Conservation (phyloP, 345 rosid genomes). For the Clarkia xantiana region DNA sequence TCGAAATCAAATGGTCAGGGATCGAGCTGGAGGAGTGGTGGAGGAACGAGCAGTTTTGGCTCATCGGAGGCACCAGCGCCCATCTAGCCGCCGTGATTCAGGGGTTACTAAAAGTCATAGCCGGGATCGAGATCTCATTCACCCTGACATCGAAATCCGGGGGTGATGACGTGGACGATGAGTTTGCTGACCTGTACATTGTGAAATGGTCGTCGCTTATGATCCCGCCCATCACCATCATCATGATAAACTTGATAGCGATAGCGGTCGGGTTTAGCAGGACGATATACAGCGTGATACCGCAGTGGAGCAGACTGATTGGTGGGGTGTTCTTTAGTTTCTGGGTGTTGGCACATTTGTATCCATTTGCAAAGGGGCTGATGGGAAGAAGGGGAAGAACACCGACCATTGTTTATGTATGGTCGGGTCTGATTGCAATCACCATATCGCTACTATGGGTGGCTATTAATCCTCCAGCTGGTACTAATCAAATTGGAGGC, state of each 20-base stretch:
- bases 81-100: slow-evolving; percentile 94
- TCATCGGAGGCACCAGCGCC: slow-evolving; percentile 93
- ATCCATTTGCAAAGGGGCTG: slow-evolving; percentile 88
- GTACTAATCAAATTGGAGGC: slow-evolving; percentile 62
- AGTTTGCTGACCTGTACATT: slow-evolving; percentile 71
- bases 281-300: slow-evolving; percentile 68
- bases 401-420: slow-evolving; percentile 86
- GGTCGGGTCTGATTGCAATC: slow-evolving; percentile 92
- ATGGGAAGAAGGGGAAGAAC: slow-evolving; percentile 98
- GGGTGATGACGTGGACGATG: slow-evolving; percentile 83
- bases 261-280: slow-evolving; percentile 93
- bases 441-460: slow-evolving; percentile 96
- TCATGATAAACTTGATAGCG: slow-evolving; percentile 78
- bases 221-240: slow-evolving; percentile 86
- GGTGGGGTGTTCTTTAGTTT: slow-evolving; percentile 97
- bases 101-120: slow-evolving; percentile 72
- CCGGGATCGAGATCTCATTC: slow-evolving; percentile 88
- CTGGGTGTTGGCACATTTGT: slow-evolving; percentile 96
- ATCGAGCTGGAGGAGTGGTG: slow-evolving; percentile 89
- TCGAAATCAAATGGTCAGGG: slow-evolving; percentile 95
- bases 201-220: slow-evolving; percentile 79
- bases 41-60: slow-evolving; percentile 97
- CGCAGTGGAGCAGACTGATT: slow-evolving; percentile 70
- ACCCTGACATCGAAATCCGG: slow-evolving; percentile 76
- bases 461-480: slow-evolving; percentile 77